A percentile compares a stretch with the other conserved stretches of the same genome.
phyloP scores from a whole-genome alignment of 2,329 filamentous ascomycete species.

The Phoma herbarum region DNA sequence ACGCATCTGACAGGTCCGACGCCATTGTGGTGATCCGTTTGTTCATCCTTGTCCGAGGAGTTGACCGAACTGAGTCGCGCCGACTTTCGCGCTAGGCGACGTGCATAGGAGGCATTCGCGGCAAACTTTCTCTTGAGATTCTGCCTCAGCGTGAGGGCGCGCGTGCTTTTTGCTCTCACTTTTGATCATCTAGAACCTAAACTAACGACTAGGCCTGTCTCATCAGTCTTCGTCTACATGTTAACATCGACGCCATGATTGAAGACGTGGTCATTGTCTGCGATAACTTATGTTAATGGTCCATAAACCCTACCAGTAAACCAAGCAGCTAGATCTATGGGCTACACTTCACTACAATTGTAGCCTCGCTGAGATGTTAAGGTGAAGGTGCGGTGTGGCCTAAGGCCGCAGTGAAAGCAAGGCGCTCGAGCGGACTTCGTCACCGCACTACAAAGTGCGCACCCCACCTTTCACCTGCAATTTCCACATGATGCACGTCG shows the following conservation, averaged over 20 bases:
- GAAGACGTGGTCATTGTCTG: not conserved
- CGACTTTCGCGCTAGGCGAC: not conserved
- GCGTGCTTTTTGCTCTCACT: not conserved
- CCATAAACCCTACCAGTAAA: not conserved
- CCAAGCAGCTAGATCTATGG: not conserved
- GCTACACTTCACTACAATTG: not conserved
- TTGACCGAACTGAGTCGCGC: not conserved
- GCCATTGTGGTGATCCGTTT: not conserved
- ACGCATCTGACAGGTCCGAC: not conserved
- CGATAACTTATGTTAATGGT: not conserved
- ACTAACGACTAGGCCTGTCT: not conserved
- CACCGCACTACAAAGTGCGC: not conserved
- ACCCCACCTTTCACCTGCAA: slow-evolving; percentile 1
- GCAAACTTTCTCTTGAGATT: not conserved
- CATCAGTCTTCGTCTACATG: not conserved
- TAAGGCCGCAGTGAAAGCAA: slow-evolving; percentile 10
- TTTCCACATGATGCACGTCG: not conserved
- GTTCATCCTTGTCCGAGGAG: not conserved
- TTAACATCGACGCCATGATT: not conserved
- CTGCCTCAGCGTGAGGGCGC: not conserved
- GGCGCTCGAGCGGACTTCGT: slow-evolving; percentile 9
- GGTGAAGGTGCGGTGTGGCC: slow-evolving; percentile 2
- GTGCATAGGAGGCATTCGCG: not conserved
- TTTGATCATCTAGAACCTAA: not conserved
- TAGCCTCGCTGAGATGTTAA: not conserved